A percentile compares a stretch with the other conserved stretches of the same genome.
These are phyloP conservation scores for Agrostemma githago DNA, from an alignment of 148 eudicot species.

Conservation along the genomic window DNA sequence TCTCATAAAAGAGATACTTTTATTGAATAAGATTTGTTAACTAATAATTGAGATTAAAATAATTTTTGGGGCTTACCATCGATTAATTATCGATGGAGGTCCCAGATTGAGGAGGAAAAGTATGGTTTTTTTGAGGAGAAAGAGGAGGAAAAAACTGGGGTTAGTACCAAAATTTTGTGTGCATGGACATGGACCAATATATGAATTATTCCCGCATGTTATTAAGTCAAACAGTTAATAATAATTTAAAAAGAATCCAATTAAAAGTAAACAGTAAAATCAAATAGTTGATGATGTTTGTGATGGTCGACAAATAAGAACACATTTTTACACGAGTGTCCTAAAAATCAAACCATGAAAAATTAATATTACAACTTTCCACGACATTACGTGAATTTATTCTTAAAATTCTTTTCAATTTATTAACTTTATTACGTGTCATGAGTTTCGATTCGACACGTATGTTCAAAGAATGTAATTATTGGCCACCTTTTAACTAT, in stretches of 20 bases:
- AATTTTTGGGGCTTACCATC: too few relatives aligned
- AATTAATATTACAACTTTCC: neutral
- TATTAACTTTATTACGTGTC: slow-evolving; percentile 11
- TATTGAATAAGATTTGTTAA: too few relatives aligned
- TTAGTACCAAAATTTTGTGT: too few relatives aligned
- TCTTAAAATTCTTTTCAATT: slow-evolving; percentile 13
- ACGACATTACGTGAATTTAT: slow-evolving; percentile 9
- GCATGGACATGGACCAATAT: too few relatives aligned
- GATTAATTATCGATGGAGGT: too few relatives aligned
- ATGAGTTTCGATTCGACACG: slow-evolving; percentile 13
- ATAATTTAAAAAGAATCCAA: neutral
- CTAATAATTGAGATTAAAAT: too few relatives aligned
- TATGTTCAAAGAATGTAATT: neutral
- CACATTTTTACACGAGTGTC: slow-evolving; percentile 7
- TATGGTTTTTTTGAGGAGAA: too few relatives aligned
- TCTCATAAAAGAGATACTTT: too few relatives aligned
- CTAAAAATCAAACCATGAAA: slow-evolving; percentile 2
- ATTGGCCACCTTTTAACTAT: too few relatives aligned
- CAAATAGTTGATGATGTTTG: neutral
- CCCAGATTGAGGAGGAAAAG: too few relatives aligned
- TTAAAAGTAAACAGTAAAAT: neutral
- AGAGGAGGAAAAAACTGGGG: too few relatives aligned
- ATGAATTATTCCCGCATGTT: too few relatives aligned
- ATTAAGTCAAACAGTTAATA: neutral
- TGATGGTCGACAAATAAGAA: neutral